phyloP scores from a whole-genome alignment of 2,329 filamentous ascomycete genomes.

The Hypoxylon sp. region DNA sequence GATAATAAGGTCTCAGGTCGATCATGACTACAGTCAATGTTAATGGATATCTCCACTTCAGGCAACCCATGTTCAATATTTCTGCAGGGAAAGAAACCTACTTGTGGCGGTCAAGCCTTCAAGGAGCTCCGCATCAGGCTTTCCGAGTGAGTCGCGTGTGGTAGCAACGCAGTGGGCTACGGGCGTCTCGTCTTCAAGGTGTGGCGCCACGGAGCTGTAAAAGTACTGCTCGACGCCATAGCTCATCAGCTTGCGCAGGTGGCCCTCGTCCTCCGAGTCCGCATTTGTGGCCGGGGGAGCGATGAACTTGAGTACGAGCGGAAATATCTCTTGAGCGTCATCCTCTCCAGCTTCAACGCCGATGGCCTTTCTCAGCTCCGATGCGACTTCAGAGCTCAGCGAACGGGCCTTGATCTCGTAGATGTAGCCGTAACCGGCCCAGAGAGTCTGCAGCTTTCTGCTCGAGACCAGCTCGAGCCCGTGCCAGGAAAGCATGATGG shows the following conservation, averaged over 20 bases:
- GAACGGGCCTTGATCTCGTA: constrained; percentile 59
- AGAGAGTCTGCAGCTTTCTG: constrained; percentile 53
- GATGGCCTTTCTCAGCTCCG: constrained; percentile 18
- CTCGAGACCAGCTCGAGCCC: constrained; percentile 52
- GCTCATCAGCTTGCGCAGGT: constrained; percentile 70
- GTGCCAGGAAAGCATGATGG: constrained; percentile 51
- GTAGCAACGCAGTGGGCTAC: constrained; percentile 37
- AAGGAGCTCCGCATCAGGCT: constrained; percentile 42
- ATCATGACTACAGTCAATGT: constrained; percentile 53
- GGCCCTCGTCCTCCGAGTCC: constrained; percentile 62
- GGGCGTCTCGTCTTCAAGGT: constrained; percentile 47
- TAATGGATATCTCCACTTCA: too few relatives aligned
- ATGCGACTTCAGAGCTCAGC: constrained; percentile 30
- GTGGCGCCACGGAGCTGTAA: constrained; percentile 63
- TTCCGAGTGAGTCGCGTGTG: constrained; percentile 30
- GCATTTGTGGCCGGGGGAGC: constrained; percentile 53
- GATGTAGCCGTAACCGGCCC: constrained; percentile 64
- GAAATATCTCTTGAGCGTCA: constrained; percentile 39
- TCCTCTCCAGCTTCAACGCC: not conserved
- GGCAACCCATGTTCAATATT: too few relatives aligned
- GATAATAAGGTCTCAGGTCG: constrained; percentile 62
- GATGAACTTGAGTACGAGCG: constrained; percentile 67
- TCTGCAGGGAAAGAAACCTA: constrained; percentile 1
- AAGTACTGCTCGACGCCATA: constrained; percentile 74
- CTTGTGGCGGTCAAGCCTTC: constrained; percentile 56